Base-by-base conservation (phyloP, 805 yeast species). In the Candida anglica region DNA sequence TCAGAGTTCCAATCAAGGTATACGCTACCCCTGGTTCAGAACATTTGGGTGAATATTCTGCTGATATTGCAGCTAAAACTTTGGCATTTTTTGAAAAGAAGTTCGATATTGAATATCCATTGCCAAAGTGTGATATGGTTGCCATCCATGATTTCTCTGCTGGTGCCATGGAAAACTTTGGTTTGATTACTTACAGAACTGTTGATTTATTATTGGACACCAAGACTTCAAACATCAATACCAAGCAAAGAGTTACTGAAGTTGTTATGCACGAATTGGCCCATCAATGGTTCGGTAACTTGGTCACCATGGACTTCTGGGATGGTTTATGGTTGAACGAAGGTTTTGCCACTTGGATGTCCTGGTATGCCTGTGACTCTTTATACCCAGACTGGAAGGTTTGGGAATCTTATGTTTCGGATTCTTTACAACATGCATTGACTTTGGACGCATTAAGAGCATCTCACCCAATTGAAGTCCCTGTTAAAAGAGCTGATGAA, bases 281-380 rank as follows among this genome's bases (percentile, higher is more conserved):
- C 32, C 95, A 85, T 60, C 95, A 85, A 66, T 85, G 95, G 95
- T 85, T 85, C 50, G 95, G 95, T 54, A 81, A 85, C 60, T 70
- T 85, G 60, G 94, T 85, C 40, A 85, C 95, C 35, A 85, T 85
- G 94, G 89, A 84, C 52, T 85, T 86, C 81, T 85, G 95, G 95
- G 86, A 83, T 59, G 91, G 86, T 44, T 72, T 85, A 50, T 85
- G 93, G 91, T 73, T 85, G 48, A 85, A 85, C 55, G 95, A 85
- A 65, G 91, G 93, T 29, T 86, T 85, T 48, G 95, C 95, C 31
- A 85, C 94, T 34, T 85, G 91, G 86, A 83, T 82, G 82, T 84
- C 91, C 4, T 85, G 91, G 88, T 81, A 76, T 53, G 82, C 89
- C 7, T 80, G 86, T 57, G 79, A 84, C 60, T 61, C 78, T 29